These are phyloP conservation scores for Salix viminalis DNA, from an alignment of 345 rosid species.

Conservation along the genomic window DNA sequence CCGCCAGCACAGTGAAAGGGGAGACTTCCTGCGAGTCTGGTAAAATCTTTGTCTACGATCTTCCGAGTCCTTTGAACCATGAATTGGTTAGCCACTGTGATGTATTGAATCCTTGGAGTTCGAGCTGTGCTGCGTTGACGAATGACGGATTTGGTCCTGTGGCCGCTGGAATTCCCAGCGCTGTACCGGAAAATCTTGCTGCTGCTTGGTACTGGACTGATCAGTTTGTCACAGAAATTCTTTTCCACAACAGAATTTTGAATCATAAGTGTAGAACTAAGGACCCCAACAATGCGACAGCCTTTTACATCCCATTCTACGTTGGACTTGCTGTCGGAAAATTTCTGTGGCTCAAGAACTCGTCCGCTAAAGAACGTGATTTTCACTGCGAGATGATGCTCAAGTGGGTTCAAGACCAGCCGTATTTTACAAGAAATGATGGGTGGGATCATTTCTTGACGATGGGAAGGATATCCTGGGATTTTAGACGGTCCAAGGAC, in stretches of 20 bases:
- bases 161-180: constrained; percentile 44
- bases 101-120: constrained; percentile 81
- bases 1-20: neutral
- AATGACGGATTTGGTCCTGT: constrained; percentile 70
- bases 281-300: constrained; percentile 66
- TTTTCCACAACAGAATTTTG: constrained; percentile 70
- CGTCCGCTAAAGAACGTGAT: constrained; percentile 64
- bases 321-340: constrained; percentile 93
- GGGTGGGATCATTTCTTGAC: constrained; percentile 96
- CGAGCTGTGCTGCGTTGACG: constrained; percentile 62
- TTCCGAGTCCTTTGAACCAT: constrained; percentile 65
- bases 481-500: constrained; percentile 72
- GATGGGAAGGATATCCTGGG: constrained; percentile 98
- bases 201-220: constrained; percentile 94
- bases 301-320: constrained; percentile 86
- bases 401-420: constrained; percentile 64
- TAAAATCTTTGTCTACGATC: constrained; percentile 65
- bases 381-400: constrained; percentile 61
- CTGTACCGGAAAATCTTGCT: constrained; percentile 55
- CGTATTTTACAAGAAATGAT: constrained; percentile 52
- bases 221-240: constrained; percentile 76
- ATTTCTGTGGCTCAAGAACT: constrained; percentile 52
- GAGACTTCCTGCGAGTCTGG: constrained; percentile 50
- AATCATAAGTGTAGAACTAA: constrained; percentile 68
- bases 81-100: constrained; percentile 63